Evolutionary conservation across 1,284 basidiomycete genomes (phyloP).

Genomic region (Trametes pubescens): DNA sequence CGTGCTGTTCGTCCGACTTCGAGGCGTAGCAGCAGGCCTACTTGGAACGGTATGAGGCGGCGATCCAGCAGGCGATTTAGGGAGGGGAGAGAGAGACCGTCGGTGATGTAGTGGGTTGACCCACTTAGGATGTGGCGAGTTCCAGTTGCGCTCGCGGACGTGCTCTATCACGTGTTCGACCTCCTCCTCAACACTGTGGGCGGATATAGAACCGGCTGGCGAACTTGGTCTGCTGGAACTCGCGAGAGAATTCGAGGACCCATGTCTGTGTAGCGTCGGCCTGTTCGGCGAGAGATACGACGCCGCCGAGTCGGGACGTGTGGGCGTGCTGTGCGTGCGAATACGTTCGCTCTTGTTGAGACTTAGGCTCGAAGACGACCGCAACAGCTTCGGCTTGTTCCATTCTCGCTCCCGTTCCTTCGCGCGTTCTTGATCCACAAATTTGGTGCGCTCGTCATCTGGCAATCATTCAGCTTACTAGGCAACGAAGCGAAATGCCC

Average conservation of each 20-base stretch:
- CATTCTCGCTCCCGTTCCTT: constrained; percentile 60
- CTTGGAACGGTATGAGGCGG: constrained; percentile 30
- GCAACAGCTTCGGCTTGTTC: constrained; percentile 55
- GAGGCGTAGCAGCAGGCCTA: constrained; percentile 6
- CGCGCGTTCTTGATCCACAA: constrained; percentile 51
- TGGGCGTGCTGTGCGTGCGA: constrained; percentile 39
- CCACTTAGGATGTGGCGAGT: constrained; percentile 62
- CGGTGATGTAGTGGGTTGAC: constrained; percentile 17
- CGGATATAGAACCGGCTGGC: constrained; percentile 34
- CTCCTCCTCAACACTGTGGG: constrained; percentile 31
- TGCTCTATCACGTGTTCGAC: constrained; percentile 50
- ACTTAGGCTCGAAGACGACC: constrained; percentile 39
- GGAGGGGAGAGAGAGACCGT: constrained; percentile 29
- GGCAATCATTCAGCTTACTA: constrained; percentile 14
- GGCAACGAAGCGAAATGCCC: constrained; percentile 1
- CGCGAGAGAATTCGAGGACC: constrained; percentile 33
- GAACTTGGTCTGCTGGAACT: constrained; percentile 33
- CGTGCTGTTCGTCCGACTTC: constrained; percentile 22
- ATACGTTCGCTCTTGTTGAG: constrained; percentile 37
- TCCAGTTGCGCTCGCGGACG: constrained; percentile 64
- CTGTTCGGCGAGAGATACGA: constrained; percentile 33
- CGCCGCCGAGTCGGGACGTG: constrained; percentile 39
- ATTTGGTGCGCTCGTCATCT: constrained; percentile 56
- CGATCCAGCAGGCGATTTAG: constrained; percentile 31
- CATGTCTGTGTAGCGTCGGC: constrained; percentile 31